phyloP scores from a whole-genome alignment of 345 rosid species.

The Sonneratia alba region DNA sequence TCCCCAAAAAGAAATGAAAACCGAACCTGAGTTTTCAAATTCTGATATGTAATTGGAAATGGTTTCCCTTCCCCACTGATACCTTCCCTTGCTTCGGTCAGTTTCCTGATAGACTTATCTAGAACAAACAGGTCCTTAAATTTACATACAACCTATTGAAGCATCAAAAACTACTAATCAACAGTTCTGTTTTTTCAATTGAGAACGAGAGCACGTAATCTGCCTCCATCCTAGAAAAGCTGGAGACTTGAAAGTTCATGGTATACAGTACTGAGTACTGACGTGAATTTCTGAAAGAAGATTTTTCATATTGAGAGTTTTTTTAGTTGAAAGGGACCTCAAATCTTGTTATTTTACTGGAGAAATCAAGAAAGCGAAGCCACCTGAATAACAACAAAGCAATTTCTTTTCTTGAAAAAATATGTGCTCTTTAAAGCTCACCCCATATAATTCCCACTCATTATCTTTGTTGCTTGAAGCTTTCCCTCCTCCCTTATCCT shows the following conservation, averaged over 20 bases:
- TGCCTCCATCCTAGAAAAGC: neutral
- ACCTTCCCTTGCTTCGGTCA: too few relatives aligned
- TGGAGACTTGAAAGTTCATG: neutral
- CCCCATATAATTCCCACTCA: slow-evolving; percentile 87
- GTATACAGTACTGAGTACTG: neutral
- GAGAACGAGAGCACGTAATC: too few relatives aligned
- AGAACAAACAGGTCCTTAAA: too few relatives aligned
- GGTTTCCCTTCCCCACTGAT: too few relatives aligned
- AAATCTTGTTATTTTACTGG: slow-evolving; percentile 5
- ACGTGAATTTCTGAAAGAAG: neutral
- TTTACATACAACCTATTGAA: too few relatives aligned
- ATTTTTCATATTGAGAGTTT: neutral
- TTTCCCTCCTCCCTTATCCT: slow-evolving; percentile 15
- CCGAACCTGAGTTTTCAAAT: neutral
- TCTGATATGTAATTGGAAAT: neutral
- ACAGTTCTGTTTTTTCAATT: too few relatives aligned
- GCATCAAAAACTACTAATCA: too few relatives aligned
- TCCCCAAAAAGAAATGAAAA: neutral
- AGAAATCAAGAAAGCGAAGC: slow-evolving; percentile 2
- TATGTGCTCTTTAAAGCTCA: slow-evolving; percentile 37
- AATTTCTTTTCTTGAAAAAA: slow-evolving; percentile 20
- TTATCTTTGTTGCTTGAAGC: slow-evolving; percentile 69
- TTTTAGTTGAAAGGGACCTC: slow-evolving; percentile 3
- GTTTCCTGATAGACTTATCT: too few relatives aligned
- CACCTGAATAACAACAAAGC: slow-evolving; percentile 23